Base-by-base conservation (phyloP, 768 basidiomycete species). In the Termitomyces sp. region DNA sequence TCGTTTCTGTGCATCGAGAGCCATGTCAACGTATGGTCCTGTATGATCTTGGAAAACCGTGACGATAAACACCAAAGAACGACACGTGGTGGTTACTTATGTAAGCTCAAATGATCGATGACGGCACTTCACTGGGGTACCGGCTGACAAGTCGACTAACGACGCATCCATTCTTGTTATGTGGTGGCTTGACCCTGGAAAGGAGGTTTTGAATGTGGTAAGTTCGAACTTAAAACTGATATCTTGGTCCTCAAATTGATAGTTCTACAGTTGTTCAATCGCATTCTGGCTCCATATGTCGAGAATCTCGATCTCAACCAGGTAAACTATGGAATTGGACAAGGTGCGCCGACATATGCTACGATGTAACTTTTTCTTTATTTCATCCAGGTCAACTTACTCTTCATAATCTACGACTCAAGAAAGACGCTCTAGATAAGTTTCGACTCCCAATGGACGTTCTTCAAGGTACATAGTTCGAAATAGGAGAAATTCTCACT, bases 391-490 rank as follows among this genome's bases (percentile, higher is more conserved):
- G 91, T 41, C 86, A 90, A 71, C 70, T 92, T 49, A 89, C 86
- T 7, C 77, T 97, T 52, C 81, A 84, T 29, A 89, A 91, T 64
- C 73, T 99, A 48, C 87, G 87, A 53, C 80, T 99, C 62, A 98
- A 96, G 77, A 94, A 87, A 72, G 90, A 91, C 43, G 94, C 91
- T 0, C 77, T 99, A 48, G 97, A 98, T 73, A 94, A 96, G 70
- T 97, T 98, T 70, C 82, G 93, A 56, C 78, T 99, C 21, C 97
- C 97, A 0, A 86, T 99, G 1, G 95, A 98, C 76, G 94, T 99
- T 11, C 75, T 91, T 11, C 93, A 98, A 79, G 97, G 95, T 90
- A 56, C n/a, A 62, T 19, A 11, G 7, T 54, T 38, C 21, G 19
- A 23, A 40, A n/a, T 23, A 38, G n/a, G 31, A 59, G 27, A 21